Conservation (phyloP, 2,329 filamentous ascomycete species). For the Periconia sp. region DNA sequence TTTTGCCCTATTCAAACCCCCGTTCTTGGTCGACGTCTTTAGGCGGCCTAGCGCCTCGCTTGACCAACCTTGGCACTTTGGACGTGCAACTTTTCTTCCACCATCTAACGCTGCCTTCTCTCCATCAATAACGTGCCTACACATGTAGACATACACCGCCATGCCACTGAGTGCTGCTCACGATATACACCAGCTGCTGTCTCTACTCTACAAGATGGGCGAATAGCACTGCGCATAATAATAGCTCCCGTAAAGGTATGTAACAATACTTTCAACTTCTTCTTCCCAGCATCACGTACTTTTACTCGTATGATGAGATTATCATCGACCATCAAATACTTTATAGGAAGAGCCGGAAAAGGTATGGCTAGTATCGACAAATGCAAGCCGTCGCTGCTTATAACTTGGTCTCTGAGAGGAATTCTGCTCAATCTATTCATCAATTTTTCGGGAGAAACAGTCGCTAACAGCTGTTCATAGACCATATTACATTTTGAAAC, state of each 20-base stretch:
- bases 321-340: conserved; percentile 40
- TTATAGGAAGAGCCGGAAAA: conserved; percentile 57
- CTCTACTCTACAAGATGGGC: background rate
- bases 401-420: conserved; percentile 46
- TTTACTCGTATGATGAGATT: conserved; percentile 26
- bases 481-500: too few relatives aligned
- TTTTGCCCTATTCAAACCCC: background rate
- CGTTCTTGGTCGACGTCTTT: background rate
- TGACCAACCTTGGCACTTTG: background rate
- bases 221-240: too few relatives aligned
- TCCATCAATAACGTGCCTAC: background rate
- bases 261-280: background rate
- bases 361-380: conserved; percentile 54
- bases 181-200: background rate
- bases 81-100: conserved; percentile 1
- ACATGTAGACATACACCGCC: conserved; percentile 1
- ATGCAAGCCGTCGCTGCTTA: conserved; percentile 55
- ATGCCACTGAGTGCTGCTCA: background rate
- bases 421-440: background rate
- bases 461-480: background rate
- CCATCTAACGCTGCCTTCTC: background rate
- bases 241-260: background rate
- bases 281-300: background rate
- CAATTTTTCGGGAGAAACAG: background rate
- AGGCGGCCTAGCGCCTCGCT: background rate